phyloP scores from a whole-genome alignment of 768 basidiomycete genomes.

The Psilocybe tampanensis region DNA sequence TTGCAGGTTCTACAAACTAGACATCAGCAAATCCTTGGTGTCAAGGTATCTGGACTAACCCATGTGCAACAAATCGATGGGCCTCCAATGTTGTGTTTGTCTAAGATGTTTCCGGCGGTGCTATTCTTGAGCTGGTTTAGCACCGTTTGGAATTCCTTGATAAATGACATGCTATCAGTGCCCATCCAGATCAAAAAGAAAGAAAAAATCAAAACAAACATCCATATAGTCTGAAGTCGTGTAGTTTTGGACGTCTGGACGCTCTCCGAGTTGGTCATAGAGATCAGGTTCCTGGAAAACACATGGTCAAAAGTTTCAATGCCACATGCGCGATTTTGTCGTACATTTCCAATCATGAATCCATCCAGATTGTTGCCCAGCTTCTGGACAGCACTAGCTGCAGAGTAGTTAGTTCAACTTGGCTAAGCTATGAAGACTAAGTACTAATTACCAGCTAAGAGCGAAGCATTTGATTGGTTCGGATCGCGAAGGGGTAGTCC shows the following conservation, averaged over 20 bases:
- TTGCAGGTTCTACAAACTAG: conserved; percentile 39
- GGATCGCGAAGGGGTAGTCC: conserved; percentile 46
- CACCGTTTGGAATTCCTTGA: conserved; percentile 44
- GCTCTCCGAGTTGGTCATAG: conserved; percentile 44
- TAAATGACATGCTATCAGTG: background rate
- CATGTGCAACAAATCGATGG: conserved; percentile 56
- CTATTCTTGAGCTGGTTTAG: conserved; percentile 37
- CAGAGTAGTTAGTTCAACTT: background rate
- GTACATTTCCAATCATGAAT: conserved; percentile 51
- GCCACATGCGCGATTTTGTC: conserved; percentile 1
- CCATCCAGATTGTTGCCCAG: conserved; percentile 45
- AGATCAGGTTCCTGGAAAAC: conserved; percentile 58
- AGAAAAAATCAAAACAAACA: conserved; percentile 29
- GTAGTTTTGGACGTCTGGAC: conserved; percentile 47
- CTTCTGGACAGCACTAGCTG: conserved; percentile 36
- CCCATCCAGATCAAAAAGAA: background rate
- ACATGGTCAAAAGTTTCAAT: background rate
- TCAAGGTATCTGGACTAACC: conserved; percentile 29
- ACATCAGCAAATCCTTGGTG: background rate
- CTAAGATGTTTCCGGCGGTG: conserved; percentile 39
- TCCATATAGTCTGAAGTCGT: conserved; percentile 47
- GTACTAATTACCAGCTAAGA: conserved; percentile 15
- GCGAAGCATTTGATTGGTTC: conserved; percentile 35
- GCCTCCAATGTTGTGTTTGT: conserved; percentile 43
- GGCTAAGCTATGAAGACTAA: background rate